Percentiles rank a stretch among this genome's conserved stretches.
phyloP scores from a whole-genome alignment of 768 basidiomycete species.

The Lactarius vividus region DNA sequence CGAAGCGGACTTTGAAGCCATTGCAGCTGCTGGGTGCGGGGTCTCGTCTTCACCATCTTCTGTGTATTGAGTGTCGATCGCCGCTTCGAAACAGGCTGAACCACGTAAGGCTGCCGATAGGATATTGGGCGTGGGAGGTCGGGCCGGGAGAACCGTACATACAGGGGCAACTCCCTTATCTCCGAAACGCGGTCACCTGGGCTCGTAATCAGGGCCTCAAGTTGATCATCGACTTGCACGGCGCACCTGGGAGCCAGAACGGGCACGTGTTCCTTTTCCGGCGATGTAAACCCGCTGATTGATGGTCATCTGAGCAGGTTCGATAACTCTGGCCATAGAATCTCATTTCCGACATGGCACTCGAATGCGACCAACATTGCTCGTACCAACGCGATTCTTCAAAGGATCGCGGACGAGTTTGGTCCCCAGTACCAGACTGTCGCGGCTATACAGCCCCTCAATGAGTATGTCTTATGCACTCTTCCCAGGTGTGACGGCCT shows the following conservation, averaged over 20 bases:
- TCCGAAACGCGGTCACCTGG: constrained; percentile 66
- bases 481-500: no score
- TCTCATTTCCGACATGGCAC: constrained; percentile 67
- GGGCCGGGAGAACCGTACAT: constrained; percentile 77
- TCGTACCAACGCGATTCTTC: constrained; percentile 65
- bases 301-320: constrained; percentile 46
- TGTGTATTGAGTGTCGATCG: constrained; percentile 1
- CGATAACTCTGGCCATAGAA: constrained; percentile 75
- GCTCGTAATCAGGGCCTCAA: constrained; percentile 70
- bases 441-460: constrained; percentile 67
- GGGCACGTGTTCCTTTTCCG: constrained; percentile 45
- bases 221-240: constrained; percentile 69
- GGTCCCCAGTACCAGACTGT: constrained; percentile 54
- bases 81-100: constrained; percentile 51
- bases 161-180: constrained; percentile 71
- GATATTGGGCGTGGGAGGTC: constrained; percentile 89
- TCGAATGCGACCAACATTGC: constrained; percentile 59
- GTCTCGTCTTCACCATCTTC: neutral
- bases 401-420: constrained; percentile 59
- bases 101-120: constrained; percentile 81
- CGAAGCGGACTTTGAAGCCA: constrained; percentile 71
- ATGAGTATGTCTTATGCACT: constrained; percentile 52
- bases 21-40: constrained; percentile 69
- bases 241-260: constrained; percentile 82
- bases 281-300: constrained; percentile 1